A percentile compares a stretch with the other conserved stretches of the same genome.
Evolutionary conservation across 2,329 filamentous ascomycete genomes (phyloP).

Genomic region (Colletotrichum sp.): DNA sequence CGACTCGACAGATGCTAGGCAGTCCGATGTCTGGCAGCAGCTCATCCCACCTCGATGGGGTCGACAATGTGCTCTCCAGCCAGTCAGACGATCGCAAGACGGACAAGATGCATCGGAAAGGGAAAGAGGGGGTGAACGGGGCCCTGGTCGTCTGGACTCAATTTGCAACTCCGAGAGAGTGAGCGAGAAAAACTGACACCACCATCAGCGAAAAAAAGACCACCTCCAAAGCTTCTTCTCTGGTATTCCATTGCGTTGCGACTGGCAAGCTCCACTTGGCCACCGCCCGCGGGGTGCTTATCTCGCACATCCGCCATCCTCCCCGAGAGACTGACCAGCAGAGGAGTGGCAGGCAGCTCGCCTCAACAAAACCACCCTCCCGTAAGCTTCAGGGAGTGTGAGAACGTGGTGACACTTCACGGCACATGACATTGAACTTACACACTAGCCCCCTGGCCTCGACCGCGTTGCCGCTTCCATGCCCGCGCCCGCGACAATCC

Average conservation of each 20-base stretch:
- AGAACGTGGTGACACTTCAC: constrained; percentile 11
- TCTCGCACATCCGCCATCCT: constrained; percentile 5
- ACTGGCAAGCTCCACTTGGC: constrained; percentile 4
- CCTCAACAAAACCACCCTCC: constrained; percentile 11
- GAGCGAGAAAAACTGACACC: not conserved
- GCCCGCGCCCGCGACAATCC: constrained; percentile 1
- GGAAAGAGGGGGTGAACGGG: not conserved
- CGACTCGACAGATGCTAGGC: not conserved
- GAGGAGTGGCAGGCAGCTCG: not conserved
- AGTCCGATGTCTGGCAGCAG: not conserved
- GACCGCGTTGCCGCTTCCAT: not conserved
- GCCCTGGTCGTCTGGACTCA: not conserved
- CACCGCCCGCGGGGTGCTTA: constrained; percentile 1
- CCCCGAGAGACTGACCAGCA: not conserved
- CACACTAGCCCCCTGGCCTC: constrained; percentile 5
- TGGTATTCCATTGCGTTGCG: not conserved
- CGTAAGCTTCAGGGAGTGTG: constrained; percentile 3
- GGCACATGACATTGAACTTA: constrained; percentile 12
- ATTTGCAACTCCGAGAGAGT: not conserved
- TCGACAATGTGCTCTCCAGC: not conserved
- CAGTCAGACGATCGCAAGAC: not conserved
- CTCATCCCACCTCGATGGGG: not conserved
- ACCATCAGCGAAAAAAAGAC: not conserved
- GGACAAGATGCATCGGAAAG: not conserved
- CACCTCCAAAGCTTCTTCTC: not conserved